Conservation (phyloP, 1,284 basidiomycete genomes). For the Rhodotorula sp. region DNA sequence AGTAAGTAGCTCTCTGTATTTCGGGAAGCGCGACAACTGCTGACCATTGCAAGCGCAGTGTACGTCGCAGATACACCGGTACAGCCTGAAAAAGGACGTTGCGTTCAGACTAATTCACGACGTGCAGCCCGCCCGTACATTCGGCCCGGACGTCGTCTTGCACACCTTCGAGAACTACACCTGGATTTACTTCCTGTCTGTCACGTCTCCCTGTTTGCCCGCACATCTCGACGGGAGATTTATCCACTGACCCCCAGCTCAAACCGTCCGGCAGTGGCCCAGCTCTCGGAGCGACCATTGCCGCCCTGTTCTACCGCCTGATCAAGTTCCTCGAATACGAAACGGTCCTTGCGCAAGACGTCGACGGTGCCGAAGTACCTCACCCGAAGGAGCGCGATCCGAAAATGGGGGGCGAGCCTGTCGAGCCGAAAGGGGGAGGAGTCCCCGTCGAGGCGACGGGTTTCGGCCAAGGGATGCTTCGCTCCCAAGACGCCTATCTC, state of each 20-base stretch:
- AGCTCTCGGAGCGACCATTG: slow-evolving; percentile 61
- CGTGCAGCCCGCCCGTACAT: slow-evolving; percentile 49
- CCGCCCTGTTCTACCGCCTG: slow-evolving; percentile 56
- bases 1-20: background rate
- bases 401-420: too few relatives aligned
- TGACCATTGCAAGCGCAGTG: too few relatives aligned
- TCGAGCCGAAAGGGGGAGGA: too few relatives aligned
- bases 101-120: too few relatives aligned
- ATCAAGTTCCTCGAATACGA: slow-evolving; percentile 27
- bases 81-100: too few relatives aligned
- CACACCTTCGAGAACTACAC: slow-evolving; percentile 58
- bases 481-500: background rate
- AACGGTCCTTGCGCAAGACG: background rate
- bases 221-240: background rate
- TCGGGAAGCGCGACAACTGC: too few relatives aligned
- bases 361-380: too few relatives aligned
- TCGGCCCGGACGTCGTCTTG: slow-evolving; percentile 68
- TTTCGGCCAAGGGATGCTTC: background rate
- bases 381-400: too few relatives aligned
- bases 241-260: too few relatives aligned
- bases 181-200: slow-evolving; percentile 3
- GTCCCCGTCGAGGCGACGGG: background rate
- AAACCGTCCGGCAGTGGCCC: slow-evolving; percentile 45
- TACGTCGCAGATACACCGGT: too few relatives aligned
- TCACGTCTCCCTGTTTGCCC: too few relatives aligned